Conservation (phyloP, 768 basidiomycete species). For the Psilocybe tampanensis region DNA sequence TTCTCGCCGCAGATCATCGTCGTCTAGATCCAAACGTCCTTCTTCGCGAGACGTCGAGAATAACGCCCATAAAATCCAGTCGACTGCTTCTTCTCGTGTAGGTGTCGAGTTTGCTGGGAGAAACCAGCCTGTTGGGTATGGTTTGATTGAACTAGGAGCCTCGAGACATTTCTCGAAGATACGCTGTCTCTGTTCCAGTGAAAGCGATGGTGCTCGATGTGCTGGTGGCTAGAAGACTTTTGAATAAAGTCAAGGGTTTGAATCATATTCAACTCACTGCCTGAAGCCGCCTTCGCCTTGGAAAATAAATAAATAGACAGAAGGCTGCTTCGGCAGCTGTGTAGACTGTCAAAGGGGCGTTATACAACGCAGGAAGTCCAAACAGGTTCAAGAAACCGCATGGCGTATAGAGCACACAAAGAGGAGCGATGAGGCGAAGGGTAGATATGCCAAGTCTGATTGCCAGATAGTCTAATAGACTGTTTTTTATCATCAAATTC, state of each 20-base stretch:
- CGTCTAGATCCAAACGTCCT: conserved; percentile 17
- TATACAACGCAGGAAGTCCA: conserved; percentile 24
- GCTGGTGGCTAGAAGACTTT: conserved; percentile 33
- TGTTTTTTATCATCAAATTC: conserved; percentile 48
- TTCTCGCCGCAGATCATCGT: conserved; percentile 39
- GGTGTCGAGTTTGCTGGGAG: conserved; percentile 24
- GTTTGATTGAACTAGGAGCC: conserved; percentile 2
- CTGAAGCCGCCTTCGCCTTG: conserved; percentile 48
- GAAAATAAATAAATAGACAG: conserved; percentile 50
- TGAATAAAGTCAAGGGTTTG: too few relatives aligned
- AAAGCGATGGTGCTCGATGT: conserved; percentile 35
- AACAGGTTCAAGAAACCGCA: conserved; percentile 23
- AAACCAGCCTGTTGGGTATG: conserved; percentile 55
- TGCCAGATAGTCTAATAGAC: conserved; percentile 52
- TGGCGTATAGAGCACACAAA: conserved; percentile 42
- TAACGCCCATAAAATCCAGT: conserved; percentile 70
- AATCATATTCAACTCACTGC: conserved; percentile 42
- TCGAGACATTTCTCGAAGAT: conserved; percentile 53
- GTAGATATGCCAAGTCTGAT: conserved; percentile 47
- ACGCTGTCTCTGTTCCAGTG: conserved; percentile 42
- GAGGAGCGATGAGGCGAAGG: conserved; percentile 52
- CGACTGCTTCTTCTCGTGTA: conserved; percentile 49
- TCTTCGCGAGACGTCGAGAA: conserved; percentile 44
- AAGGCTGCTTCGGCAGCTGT: conserved; percentile 50
- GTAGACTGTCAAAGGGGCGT: conserved; percentile 19